Base-by-base conservation (phyloP, 306 rosid species). In the Arachis hypogaea region DNA sequence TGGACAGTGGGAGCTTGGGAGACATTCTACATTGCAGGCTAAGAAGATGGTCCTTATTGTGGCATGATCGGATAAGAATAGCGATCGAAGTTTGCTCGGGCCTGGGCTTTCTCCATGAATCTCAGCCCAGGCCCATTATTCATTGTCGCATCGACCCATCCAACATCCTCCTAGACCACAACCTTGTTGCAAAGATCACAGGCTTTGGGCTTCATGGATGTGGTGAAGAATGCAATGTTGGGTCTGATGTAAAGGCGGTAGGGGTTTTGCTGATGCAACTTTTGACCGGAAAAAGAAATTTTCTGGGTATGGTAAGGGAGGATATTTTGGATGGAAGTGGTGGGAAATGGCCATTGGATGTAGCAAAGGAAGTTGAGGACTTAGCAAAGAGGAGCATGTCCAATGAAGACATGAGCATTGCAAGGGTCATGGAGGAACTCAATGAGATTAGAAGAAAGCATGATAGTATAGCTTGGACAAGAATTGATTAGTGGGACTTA, bases 291-390 rank as follows among this genome's bases (percentile, higher is more conserved):
- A 52, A 22, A 65, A 84, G 88, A 54, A 77, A 83, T 60, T 83
- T 89, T 86, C 3, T 7, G 82, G 80, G 42, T 1, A 75, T 45
- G 68, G 87, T 77, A 8, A 75, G 7, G 60, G 77, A 61, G 1
- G 75, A 59, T 11, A 38, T 88, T 73, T 56, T 87, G 36, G 90
- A 93, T 42, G 75, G 80, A 49, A 68, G 7, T 75, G 90, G 87
- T 2, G 93, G 93, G 43, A 71, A 59, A 3, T 93, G 97, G 98
- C 93, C 97, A 0, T 64, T 78, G 81, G 90, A 83, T 45, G 59
- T 90, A 51, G 92, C 86, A 8, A 78, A 73, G 55, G 81, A 77
- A n/a, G 75, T 90, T 40, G 75, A 70, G 5, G 71, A 61, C 61
- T 57, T 90, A 9, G 97, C 86, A 9, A 9, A 80, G 78, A 75